Conservation (phyloP, 345 rosid genomes). For the Pseudoturritis turrita region DNA sequence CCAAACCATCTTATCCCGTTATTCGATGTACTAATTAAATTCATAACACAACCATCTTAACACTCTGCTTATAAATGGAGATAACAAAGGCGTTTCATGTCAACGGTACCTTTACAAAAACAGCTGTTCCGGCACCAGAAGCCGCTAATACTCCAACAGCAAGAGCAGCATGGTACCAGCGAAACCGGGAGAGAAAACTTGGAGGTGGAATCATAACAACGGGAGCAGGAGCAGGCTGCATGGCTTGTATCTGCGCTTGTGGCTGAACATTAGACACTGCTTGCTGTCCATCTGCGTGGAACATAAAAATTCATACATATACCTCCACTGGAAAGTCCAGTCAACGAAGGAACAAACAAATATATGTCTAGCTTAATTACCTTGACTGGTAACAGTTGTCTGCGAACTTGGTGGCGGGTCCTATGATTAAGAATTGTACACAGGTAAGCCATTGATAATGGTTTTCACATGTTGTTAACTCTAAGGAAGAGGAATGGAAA, state of each 20-base stretch:
- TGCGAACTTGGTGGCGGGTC: conserved; percentile 79
- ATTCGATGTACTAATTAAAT: background rate
- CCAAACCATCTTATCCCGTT: background rate
- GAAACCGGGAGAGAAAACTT: conserved; percentile 41
- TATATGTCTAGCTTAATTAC: conserved; percentile 32
- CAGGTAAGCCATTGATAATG: background rate
- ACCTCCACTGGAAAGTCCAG: background rate
- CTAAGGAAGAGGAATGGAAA: background rate
- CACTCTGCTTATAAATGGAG: background rate
- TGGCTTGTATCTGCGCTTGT: conserved; percentile 46
- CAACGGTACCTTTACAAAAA: conserved; percentile 60
- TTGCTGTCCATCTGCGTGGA: conserved; percentile 48
- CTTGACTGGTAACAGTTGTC: conserved; percentile 47
- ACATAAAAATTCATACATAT: conserved; percentile 23
- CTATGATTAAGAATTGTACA: conserved; percentile 37
- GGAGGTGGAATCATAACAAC: conserved; percentile 35
- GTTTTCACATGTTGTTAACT: background rate
- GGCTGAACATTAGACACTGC: conserved; percentile 52
- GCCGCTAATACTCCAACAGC: conserved; percentile 78
- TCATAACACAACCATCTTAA: background rate
- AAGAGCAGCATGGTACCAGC: conserved; percentile 80
- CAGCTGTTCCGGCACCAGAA: conserved; percentile 85
- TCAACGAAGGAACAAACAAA: conserved; percentile 14
- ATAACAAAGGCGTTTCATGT: background rate
- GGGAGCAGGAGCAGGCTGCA: conserved; percentile 66